Base-by-base conservation (phyloP, 495 filamentous ascomycete genomes). In the Oidiodendron maius region DNA sequence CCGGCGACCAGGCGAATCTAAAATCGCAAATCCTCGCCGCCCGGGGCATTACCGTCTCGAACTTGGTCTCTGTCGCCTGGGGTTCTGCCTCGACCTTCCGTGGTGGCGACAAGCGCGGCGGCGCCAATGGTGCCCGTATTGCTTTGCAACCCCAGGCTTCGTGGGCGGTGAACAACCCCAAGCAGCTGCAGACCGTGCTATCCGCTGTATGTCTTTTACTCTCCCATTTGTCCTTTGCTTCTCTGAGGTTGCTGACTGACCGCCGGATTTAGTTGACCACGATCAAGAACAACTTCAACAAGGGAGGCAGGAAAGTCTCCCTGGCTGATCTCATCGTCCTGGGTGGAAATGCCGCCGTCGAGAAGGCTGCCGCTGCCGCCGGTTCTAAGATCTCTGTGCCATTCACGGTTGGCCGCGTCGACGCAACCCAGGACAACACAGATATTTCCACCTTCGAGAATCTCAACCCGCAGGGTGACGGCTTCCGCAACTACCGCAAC, bases 391-490 rank as follows among this genome's bases (percentile, higher is more conserved):
- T 42, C 36, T 2, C 11, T 4, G 51, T 53, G 3, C 51, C 51
- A 53, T 74, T 74, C 64, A 71, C 64, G 0, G 67, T 69, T 5
- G 71, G 71, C 39, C 70, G 71, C 51, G 68, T 52, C 26, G 71
- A 75, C 41, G 51, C 51, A 12, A 48, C 44, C 8, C 51, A 53
- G 30, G 44, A 24, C 9, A 20, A 26, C 1, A 53, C 51, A 18
- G 44, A 48, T 17, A 53, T 48, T 39, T 1, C 35, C 39, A 44
- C 1, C 23, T 53, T 53, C 39, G 36, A 53, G 44, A 25, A 53
- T 32, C 51, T 53, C 16, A 53, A 53, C 39, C 44, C 51, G 1
- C 51, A 53, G 16, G 51, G 36, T n/a, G 51, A 53, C 28, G 51
- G 51, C 2, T 53, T 53, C 44, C 44, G 51, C 24, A 53, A 53